Evolutionary conservation across 768 basidiomycete species (phyloP).

Genomic region (Neoboletus magnificus): DNA sequence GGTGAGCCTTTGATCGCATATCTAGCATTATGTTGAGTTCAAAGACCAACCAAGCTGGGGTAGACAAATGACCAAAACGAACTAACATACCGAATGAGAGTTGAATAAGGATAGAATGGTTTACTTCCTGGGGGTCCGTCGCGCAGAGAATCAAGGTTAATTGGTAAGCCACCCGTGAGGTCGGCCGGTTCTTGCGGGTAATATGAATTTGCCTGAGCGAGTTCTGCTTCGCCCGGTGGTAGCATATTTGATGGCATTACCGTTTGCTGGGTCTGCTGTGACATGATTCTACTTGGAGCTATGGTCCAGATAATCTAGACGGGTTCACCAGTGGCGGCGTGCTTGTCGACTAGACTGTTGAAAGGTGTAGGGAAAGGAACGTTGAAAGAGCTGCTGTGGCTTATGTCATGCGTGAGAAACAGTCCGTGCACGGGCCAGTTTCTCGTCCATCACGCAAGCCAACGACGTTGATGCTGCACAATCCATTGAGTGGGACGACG

Average conservation of each 20-base stretch:
- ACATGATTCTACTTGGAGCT: constrained; percentile 35
- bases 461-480: constrained; percentile 12
- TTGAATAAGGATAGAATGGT: constrained; percentile 89
- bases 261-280: constrained; percentile 48
- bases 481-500: constrained; percentile 28
- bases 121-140: constrained; percentile 88
- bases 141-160: constrained; percentile 81
- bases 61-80: background rate
- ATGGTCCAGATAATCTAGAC: constrained; percentile 8
- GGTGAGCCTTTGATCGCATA: constrained; percentile 92
- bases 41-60: background rate
- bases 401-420: constrained; percentile 48
- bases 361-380: constrained; percentile 31
- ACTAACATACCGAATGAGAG: constrained; percentile 73
- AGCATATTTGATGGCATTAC: constrained; percentile 64
- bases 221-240: constrained; percentile 49
- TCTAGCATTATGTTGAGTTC: constrained; percentile 36
- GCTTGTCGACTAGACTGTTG: constrained; percentile 22
- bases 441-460: constrained; percentile 25
- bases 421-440: constrained; percentile 56
- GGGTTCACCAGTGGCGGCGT: constrained; percentile 16
- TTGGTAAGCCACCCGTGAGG: constrained; percentile 78
- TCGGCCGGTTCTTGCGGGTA: constrained; percentile 78
- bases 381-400: constrained; percentile 47
- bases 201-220: constrained; percentile 52